Conservation (phyloP, 2,329 filamentous ascomycete genomes). For the Ceratocystis variospora region DNA sequence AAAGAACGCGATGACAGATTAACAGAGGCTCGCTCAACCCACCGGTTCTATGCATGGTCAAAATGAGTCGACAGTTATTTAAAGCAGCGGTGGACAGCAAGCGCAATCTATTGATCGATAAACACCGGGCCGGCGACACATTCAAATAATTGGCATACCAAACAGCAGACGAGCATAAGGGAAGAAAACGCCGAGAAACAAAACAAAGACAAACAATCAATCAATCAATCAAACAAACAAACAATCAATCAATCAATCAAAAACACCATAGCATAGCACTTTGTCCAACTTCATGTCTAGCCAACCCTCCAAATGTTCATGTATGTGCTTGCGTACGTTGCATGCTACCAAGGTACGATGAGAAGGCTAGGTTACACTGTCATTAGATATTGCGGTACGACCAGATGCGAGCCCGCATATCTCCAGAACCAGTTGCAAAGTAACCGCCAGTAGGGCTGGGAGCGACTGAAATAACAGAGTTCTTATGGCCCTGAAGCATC, state of each 20-base stretch:
- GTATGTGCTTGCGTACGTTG: background rate
- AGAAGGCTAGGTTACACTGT: background rate
- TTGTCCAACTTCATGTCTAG: background rate
- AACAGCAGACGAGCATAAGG: background rate
- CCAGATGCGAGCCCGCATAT: constrained; percentile 97
- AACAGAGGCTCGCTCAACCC: background rate
- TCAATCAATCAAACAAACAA: background rate
- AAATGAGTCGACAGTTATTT: too few relatives aligned
- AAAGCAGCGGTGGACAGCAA: too few relatives aligned
- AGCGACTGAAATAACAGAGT: constrained; percentile 94
- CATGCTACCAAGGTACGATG: too few relatives aligned
- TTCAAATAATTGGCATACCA: background rate
- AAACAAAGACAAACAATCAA: background rate
- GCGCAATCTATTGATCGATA: background rate
- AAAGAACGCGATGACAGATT: background rate
- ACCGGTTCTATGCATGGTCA: background rate
- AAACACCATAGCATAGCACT: background rate
- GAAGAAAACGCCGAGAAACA: background rate
- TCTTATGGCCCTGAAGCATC: constrained; percentile 98
- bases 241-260: background rate
- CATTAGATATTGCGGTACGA: constrained; percentile 45
- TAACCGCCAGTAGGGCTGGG: constrained; percentile 76
- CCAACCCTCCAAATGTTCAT: background rate
- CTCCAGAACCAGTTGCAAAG: constrained; percentile 92
- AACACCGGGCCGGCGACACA: background rate